These are phyloP conservation scores for Penicillium pulvis DNA, from an alignment of 495 filamentous ascomycete species.

Conservation along the genomic window DNA sequence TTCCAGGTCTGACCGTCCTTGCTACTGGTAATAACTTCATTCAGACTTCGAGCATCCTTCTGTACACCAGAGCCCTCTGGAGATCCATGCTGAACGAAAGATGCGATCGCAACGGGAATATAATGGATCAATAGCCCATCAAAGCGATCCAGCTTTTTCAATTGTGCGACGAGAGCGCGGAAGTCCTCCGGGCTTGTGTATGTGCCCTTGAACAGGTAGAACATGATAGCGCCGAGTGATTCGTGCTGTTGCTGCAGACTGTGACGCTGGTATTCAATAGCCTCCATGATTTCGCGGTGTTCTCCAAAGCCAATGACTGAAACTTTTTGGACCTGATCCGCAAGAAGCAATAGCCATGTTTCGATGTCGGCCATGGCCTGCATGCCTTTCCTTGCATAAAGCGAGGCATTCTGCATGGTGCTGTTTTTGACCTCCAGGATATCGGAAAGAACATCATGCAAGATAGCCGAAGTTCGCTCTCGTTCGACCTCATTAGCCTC, in stretches of 20 bases:
- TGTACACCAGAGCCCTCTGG: slow-evolving; percentile 62
- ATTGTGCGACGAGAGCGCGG: slow-evolving; percentile 59
- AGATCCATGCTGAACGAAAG: slow-evolving; percentile 73
- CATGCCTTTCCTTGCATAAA: slow-evolving; percentile 69
- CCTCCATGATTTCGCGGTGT: slow-evolving; percentile 63
- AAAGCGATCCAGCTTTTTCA: slow-evolving; percentile 71
- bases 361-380: slow-evolving; percentile 72
- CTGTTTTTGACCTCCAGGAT: slow-evolving; percentile 51
- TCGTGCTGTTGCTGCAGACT: slow-evolving; percentile 87
- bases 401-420: slow-evolving; percentile 45
- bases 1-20: slow-evolving; percentile 68
- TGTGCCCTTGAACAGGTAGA: slow-evolving; percentile 72
- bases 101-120: slow-evolving; percentile 72
- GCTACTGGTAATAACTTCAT: slow-evolving; percentile 63
- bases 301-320: slow-evolving; percentile 65
- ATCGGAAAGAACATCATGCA: slow-evolving; percentile 42
- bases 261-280: slow-evolving; percentile 67
- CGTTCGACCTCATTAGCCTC: slow-evolving; percentile 57
- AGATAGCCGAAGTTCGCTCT: slow-evolving; percentile 29
- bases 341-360: slow-evolving; percentile 67
- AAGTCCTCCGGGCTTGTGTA: slow-evolving; percentile 73
- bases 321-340: slow-evolving; percentile 69
- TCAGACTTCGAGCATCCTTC: slow-evolving; percentile 66
- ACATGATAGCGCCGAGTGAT: slow-evolving; percentile 73
- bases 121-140: slow-evolving; percentile 75